A percentile compares a stretch with the other conserved stretches of the same genome.
phyloP scores from a whole-genome alignment of 805 yeast species.

The Sugiyamaella qingdaonensis region DNA sequence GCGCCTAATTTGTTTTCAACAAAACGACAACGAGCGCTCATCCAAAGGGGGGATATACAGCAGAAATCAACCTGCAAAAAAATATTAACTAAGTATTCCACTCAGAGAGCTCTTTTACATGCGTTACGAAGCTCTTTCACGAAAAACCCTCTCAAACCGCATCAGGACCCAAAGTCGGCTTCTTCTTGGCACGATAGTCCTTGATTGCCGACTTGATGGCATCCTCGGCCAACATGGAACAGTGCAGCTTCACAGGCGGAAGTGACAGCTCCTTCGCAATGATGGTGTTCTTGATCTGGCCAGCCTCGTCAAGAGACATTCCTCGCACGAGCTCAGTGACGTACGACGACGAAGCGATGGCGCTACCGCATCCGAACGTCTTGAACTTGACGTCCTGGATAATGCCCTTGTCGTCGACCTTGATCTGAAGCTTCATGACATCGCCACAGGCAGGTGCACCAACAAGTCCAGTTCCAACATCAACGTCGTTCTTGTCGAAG shows the following conservation, averaged over 20 bases:
- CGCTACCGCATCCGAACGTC: conserved; percentile 99
- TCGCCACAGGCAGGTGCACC: conserved; percentile 99
- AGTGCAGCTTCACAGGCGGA: conserved; percentile 96
- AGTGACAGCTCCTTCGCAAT: conserved; percentile 91
- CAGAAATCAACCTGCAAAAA: too few species aligned
- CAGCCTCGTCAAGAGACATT: conserved; percentile 89
- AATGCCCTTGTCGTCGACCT: conserved; percentile 86
- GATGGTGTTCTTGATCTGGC: conserved; percentile 84
- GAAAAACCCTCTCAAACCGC: conserved; percentile 18
- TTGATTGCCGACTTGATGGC: conserved; percentile 96
- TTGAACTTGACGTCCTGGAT: conserved; percentile 95
- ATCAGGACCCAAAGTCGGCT: conserved; percentile 60
- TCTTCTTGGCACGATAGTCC: conserved; percentile 85
- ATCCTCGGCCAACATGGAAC: conserved; percentile 98
- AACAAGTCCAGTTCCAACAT: conserved; percentile 95
- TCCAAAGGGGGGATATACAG: too few species aligned
- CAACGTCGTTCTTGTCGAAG: conserved; percentile 64
- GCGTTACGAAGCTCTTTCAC: too few species aligned
- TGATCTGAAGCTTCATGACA: conserved; percentile 95
- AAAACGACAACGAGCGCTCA: too few species aligned
- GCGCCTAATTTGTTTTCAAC: too few species aligned
- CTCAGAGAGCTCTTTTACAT: too few species aligned
- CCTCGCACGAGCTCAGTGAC: conserved; percentile 96
- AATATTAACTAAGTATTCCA: too few species aligned
- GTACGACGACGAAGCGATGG: conserved; percentile 92